Evolutionary conservation across 768 basidiomycete genomes (phyloP), one percentile per base, ranked within the genome.

Genomic region (Russula dissimulans): DNA sequence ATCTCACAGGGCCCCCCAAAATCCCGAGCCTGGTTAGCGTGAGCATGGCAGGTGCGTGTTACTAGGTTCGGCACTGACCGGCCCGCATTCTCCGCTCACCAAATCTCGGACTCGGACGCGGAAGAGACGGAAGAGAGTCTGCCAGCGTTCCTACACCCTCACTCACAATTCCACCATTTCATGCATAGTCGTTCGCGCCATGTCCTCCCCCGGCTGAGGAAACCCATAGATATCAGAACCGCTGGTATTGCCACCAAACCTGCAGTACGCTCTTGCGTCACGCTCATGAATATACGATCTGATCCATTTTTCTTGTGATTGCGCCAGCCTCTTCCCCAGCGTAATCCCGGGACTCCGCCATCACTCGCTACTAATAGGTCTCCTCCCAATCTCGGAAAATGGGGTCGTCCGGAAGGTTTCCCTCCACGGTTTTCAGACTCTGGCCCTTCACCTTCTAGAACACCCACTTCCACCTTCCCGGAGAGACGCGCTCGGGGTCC

Each of bases 121-220:
- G 6, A 9, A 11, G 12, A 26, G 22, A 26, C 22, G 22, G 22
- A 26, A 26, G 22, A 26, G 22, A 26, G 22, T 26, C 22, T 26
- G 22, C 22, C 22, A 26, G 22, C 22, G 22, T 26, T 26, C 22
- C 22, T 26, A 26, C 22, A 26, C 22, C 15, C 29, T 17, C 14
- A 3, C 47, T 32, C 43, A 43, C 12, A 12, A 12, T 2, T 11
- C 15, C 5, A 10, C 15, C 5, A 10, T 10, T 15, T 17, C 29
- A 66, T 66, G 65, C 63, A 66, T 15, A 45, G 48, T 34, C 41
- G 64, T 56, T 52, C 63, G 11, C 39, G 54, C 36, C 49, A 50
- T 50, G 54, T 49, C 26, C 31, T 66, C 39, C 49, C 38, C 4
- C 42, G 46, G 4, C 36, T 66, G 22, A 53, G 56, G 34, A 45